phyloP scores from a whole-genome alignment of 2,329 filamentous ascomycete genomes.

The Fusarium avenaceum region DNA sequence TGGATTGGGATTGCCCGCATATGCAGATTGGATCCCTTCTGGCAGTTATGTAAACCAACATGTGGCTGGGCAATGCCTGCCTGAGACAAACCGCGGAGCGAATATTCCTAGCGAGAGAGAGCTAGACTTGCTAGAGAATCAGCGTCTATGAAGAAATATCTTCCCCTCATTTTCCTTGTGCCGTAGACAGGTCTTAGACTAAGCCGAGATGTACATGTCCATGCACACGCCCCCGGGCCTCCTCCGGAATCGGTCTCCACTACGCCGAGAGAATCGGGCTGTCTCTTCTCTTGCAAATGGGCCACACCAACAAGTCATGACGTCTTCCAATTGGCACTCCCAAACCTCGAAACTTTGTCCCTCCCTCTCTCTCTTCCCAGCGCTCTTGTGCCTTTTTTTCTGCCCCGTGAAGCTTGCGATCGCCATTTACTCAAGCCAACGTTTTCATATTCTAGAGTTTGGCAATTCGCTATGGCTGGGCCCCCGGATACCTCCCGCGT shows the following conservation, averaged over 20 bases:
- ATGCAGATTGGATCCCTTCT: constrained; percentile 6
- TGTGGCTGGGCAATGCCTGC: not conserved
- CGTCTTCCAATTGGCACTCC: constrained; percentile 29
- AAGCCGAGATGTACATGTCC: not conserved
- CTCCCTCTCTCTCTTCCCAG: not conserved
- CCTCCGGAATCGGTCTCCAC: constrained; percentile 7
- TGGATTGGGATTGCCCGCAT: constrained; percentile 12
- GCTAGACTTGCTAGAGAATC: not conserved
- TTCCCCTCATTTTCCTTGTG: not conserved
- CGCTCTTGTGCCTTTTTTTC: not conserved
- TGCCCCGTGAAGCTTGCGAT: constrained; percentile 3
- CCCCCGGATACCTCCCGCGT: constrained; percentile 2
- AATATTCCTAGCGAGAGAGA: constrained; percentile 18
- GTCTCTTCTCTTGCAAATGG: not conserved
- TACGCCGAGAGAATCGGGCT: constrained; percentile 7
- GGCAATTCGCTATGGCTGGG: not conserved
- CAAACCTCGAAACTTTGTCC: not conserved
- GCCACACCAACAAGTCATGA: constrained; percentile 35
- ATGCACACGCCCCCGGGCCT: constrained; percentile 3
- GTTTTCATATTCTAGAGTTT: not conserved
- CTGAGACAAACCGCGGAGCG: constrained; percentile 17
- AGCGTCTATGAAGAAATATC: not conserved
- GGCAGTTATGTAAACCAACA: not conserved
- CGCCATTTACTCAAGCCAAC: not conserved
- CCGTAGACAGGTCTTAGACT: not conserved